phyloP scores from a whole-genome alignment of 768 basidiomycete genomes.

The Mycena leptocephala region DNA sequence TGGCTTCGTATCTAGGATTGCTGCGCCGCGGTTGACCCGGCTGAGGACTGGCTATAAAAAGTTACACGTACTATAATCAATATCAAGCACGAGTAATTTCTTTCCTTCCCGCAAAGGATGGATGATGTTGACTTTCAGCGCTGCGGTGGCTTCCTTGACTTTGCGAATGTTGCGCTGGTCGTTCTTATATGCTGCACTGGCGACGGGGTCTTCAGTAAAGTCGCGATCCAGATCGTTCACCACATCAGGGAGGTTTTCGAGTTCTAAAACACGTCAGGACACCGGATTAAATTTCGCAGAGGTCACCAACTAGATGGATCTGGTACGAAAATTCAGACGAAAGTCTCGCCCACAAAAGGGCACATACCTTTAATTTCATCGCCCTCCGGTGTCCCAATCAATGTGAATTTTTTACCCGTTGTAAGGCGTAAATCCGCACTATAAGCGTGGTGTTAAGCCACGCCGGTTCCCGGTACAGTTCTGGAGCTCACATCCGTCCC shows the following conservation, averaged over 20 bases:
- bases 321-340: background rate
- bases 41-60: background rate
- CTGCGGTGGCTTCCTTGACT: conserved; percentile 80
- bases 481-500: conserved; percentile 69
- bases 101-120: conserved; percentile 84
- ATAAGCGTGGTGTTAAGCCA: conserved; percentile 19
- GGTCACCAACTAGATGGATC: conserved; percentile 27
- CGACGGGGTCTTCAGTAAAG: conserved; percentile 74
- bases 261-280: conserved; percentile 55
- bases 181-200: conserved; percentile 75
- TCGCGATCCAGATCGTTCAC: conserved; percentile 90
- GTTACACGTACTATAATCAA: conserved; percentile 83
- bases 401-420: conserved; percentile 83
- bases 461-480: conserved; percentile 5
- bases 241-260: conserved; percentile 78
- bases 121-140: conserved; percentile 80
- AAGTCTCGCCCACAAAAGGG: conserved; percentile 30
- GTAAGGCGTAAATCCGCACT: conserved; percentile 75
- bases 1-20: conserved; percentile 90
- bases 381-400: conserved; percentile 90
- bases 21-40: conserved; percentile 52
- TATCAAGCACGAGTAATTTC: conserved; percentile 87
- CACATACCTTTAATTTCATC: conserved; percentile 87
- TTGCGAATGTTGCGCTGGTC: conserved; percentile 89
- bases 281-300: background rate